These are phyloP conservation scores for Rusavskia elegans DNA, from an alignment of 495 filamentous ascomycete genomes.

Conservation along the genomic window DNA sequence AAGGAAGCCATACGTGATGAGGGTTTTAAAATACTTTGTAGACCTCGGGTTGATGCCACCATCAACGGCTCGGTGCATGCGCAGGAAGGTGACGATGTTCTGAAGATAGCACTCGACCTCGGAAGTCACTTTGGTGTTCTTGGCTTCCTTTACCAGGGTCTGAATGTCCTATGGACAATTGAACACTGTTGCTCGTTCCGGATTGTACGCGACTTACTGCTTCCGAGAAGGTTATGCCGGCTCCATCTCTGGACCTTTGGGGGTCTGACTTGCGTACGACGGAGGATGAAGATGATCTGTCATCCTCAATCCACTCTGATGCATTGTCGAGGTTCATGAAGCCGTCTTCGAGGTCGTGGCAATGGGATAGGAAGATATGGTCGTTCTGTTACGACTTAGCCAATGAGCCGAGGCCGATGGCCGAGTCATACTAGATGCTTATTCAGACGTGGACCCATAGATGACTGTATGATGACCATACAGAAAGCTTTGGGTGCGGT, in stretches of 20 bases:
- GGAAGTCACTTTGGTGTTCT: constrained; percentile 29
- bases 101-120: constrained; percentile 69
- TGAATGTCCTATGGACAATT: constrained; percentile 23
- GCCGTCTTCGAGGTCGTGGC: constrained; percentile 57
- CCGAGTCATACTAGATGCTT: constrained; percentile 29
- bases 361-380: constrained; percentile 76
- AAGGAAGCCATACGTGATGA: constrained; percentile 36
- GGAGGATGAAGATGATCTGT: constrained; percentile 27
- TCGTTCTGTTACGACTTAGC: constrained; percentile 41
- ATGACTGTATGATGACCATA: constrained; percentile 53
- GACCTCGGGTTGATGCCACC: constrained; percentile 63
- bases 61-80: constrained; percentile 68
- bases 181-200: not conserved
- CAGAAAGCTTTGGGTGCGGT: constrained; percentile 67
- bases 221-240: not conserved
- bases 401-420: not conserved
- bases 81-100: constrained; percentile 72
- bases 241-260: not conserved
- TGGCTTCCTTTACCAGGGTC: constrained; percentile 20
- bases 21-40: constrained; percentile 55
- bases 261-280: constrained; percentile 23
- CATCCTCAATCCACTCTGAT: constrained; percentile 29
- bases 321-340: constrained; percentile 54
- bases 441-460: constrained; percentile 22
- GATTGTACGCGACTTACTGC: not conserved